Percentiles rank a stretch among this genome's conserved stretches.
These are phyloP conservation scores for Nannizzia gypsea DNA, from an alignment of 2,329 filamentous ascomycete genomes.

Conservation along the genomic window DNA sequence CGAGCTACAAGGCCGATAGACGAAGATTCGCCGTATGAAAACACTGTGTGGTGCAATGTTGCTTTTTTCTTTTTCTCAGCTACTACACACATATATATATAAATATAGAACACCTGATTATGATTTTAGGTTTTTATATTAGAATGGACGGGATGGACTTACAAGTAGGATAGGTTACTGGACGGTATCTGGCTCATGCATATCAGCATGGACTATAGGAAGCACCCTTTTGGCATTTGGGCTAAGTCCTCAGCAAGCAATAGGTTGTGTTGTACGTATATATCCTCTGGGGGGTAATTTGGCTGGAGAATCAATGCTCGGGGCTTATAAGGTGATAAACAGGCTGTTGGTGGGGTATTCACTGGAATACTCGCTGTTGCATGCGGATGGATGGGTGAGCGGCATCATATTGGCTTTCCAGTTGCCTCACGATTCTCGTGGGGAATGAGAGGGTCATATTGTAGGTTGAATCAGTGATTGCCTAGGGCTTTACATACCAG, in stretches of 20 bases:
- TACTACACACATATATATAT: too few species aligned
- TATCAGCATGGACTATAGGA: slow-evolving; percentile 21
- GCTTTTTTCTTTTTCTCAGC: too few species aligned
- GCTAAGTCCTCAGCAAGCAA: slow-evolving; percentile 18
- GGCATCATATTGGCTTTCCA: slow-evolving; percentile 36
- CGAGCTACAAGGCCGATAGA: slow-evolving; percentile 1
- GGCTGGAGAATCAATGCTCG: not conserved
- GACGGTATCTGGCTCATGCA: slow-evolving; percentile 22
- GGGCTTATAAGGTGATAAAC: not conserved
- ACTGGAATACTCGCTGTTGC: slow-evolving; percentile 25
- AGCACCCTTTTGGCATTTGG: slow-evolving; percentile 20
- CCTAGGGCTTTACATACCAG: not conserved
- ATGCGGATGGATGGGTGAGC: slow-evolving; percentile 30
- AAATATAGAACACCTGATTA: too few species aligned
- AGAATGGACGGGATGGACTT: not conserved
- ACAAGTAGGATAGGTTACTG: slow-evolving; percentile 18
- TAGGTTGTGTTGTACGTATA: slow-evolving; percentile 17
- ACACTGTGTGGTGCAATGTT: slow-evolving; percentile 21
- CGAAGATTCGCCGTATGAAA: not conserved
- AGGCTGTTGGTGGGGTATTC: slow-evolving; percentile 17
- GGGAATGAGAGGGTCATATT: slow-evolving; percentile 32
- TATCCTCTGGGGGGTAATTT: not conserved
- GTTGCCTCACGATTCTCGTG: slow-evolving; percentile 32
- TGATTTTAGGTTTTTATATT: too few species aligned
- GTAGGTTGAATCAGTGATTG: not conserved